Conservation (phyloP, 2,329 filamentous ascomycete genomes). For the Metarhizium robertsii region DNA sequence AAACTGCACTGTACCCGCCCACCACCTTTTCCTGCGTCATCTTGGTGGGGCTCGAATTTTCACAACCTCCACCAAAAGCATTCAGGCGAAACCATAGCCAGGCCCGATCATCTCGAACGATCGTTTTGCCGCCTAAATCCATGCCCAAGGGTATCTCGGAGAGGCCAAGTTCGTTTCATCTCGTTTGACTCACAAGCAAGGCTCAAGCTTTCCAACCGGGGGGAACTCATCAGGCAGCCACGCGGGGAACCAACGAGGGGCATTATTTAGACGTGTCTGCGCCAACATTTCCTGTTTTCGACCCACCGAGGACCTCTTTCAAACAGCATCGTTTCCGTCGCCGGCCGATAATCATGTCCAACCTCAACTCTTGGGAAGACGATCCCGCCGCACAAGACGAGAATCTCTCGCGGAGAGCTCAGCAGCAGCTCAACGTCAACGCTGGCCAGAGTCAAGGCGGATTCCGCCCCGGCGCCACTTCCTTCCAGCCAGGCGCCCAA, state of each 20-base stretch:
- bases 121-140: conserved; percentile 3
- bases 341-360: conserved; percentile 52
- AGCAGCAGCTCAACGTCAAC: conserved; percentile 68
- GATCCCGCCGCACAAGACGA: conserved; percentile 71
- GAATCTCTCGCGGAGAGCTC: conserved; percentile 65
- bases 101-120: not conserved
- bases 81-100: conserved; percentile 7
- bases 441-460: conserved; percentile 36
- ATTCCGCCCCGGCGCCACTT: conserved; percentile 43
- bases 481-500: conserved; percentile 65
- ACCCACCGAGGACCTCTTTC: not conserved
- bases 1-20: too few species aligned
- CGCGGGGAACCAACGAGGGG: conserved; percentile 1
- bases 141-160: not conserved
- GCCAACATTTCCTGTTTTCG: not conserved
- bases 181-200: not conserved
- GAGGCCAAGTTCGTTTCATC: not conserved
- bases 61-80: conserved; percentile 19
- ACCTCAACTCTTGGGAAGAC: conserved; percentile 93
- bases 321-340: not conserved
- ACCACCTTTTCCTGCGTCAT: conserved; percentile 20
- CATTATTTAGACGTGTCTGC: not conserved
- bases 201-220: not conserved
- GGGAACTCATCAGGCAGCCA: not conserved
- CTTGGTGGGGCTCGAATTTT: conserved; percentile 32